A percentile compares a stretch with the other conserved stretches of the same genome.
Conservation (phyloP, 306 rosid genomes). For the Vigna unguiculata region DNA sequence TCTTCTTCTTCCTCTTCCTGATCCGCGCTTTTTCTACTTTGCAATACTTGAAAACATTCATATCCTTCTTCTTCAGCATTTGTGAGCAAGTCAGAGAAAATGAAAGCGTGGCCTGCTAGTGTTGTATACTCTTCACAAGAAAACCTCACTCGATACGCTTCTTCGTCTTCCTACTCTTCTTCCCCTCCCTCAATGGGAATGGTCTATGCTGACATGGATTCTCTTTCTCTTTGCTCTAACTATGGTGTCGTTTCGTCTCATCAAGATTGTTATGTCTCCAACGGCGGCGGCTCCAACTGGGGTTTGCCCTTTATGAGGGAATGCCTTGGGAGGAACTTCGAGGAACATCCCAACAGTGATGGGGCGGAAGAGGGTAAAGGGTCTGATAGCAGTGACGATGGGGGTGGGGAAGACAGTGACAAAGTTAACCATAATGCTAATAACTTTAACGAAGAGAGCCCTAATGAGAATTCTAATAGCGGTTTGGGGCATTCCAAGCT, state of each 20-base stretch:
- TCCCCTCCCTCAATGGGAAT: slow-evolving; percentile 60
- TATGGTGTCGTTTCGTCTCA: slow-evolving; percentile 56
- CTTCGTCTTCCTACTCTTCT: slow-evolving; percentile 44
- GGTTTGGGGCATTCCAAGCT: slow-evolving; percentile 76
- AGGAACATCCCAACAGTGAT: slow-evolving; percentile 49
- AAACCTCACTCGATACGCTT: slow-evolving; percentile 31
- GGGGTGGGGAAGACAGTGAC: slow-evolving; percentile 49
- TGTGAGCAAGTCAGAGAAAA: background rate
- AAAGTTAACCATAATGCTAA: slow-evolving; percentile 20
- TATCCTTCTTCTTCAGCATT: background rate
- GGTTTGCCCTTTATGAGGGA: slow-evolving; percentile 56
- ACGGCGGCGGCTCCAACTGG: slow-evolving; percentile 57
- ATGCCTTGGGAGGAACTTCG: slow-evolving; percentile 54
- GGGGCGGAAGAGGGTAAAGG: slow-evolving; percentile 50
- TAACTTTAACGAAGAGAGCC: slow-evolving; percentile 46
- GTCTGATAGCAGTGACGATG: slow-evolving; percentile 62
- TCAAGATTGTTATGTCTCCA: slow-evolving; percentile 52
- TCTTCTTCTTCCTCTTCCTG: background rate
- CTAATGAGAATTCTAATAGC: slow-evolving; percentile 49
- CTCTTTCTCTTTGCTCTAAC: slow-evolving; percentile 72
- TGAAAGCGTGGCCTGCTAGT: slow-evolving; percentile 60
- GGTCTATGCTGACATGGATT: slow-evolving; percentile 70
- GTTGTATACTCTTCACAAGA: slow-evolving; percentile 45
- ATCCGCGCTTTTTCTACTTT: slow-evolving; percentile 22
- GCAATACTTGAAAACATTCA: slow-evolving; percentile 39